Evolutionary conservation across 129 eudicot species (phyloP).

Genomic region (Flaveria robusta): DNA sequence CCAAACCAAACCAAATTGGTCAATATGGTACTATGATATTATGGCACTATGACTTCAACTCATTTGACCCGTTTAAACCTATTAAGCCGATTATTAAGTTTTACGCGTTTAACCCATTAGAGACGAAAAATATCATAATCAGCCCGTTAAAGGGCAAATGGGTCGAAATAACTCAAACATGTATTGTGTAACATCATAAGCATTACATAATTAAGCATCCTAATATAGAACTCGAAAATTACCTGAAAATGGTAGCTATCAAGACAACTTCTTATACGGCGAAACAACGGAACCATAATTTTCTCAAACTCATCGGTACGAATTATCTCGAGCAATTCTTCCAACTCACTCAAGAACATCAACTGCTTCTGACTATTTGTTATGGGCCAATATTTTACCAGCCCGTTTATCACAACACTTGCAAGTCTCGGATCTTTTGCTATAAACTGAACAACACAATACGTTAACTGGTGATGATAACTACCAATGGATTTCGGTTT

Average conservation of each 20-base stretch:
- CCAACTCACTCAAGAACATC: constrained; percentile 72
- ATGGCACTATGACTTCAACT: neutral
- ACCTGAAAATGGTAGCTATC: constrained; percentile 82
- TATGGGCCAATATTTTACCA: constrained; percentile 72
- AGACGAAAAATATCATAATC: neutral
- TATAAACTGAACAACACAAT: constrained; percentile 68
- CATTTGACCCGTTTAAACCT: neutral
- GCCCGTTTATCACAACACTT: constrained; percentile 54
- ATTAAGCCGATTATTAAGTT: neutral
- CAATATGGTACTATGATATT: neutral
- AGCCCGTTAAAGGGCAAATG: neutral
- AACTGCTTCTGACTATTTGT: constrained; percentile 76
- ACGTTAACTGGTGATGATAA: constrained; percentile 71
- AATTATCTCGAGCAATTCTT: constrained; percentile 68
- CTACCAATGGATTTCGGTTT: constrained; percentile 68
- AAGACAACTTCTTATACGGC: constrained; percentile 60
- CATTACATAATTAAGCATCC: neutral
- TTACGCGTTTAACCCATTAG: neutral
- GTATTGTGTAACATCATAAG: constrained; percentile 1
- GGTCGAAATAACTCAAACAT: constrained; percentile 2
- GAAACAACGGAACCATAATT: constrained; percentile 63
- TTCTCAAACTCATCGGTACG: constrained; percentile 61
- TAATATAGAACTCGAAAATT: neutral
- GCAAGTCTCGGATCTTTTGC: constrained; percentile 70
- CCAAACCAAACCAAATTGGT: neutral